Evolutionary conservation across 164 flowering plant species (phyloP).

Genomic region (Pachysandra terminalis): DNA sequence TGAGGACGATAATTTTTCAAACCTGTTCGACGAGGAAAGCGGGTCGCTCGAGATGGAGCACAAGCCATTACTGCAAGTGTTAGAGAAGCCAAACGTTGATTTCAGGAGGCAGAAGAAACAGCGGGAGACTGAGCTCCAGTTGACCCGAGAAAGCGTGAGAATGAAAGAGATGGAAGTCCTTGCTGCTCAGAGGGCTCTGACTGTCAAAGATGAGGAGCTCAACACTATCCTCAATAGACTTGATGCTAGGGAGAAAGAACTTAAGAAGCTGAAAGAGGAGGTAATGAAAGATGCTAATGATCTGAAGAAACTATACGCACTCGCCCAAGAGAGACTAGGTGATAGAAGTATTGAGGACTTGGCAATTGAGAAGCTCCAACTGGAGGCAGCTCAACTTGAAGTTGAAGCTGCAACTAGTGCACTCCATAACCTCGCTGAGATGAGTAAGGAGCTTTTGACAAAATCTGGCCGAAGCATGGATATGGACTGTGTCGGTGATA

Average conservation of each 20-base stretch:
- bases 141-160: constrained; percentile 52
- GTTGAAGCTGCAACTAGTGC: constrained; percentile 81
- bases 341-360: constrained; percentile 55
- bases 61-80: constrained; percentile 5
- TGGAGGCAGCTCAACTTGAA: constrained; percentile 77
- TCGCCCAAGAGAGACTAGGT: constrained; percentile 58
- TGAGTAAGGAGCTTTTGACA: constrained; percentile 60
- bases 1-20: constrained; percentile 15
- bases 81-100: constrained; percentile 26
- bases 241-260: constrained; percentile 52
- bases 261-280: constrained; percentile 44
- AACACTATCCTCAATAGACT: constrained; percentile 37
- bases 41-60: not conserved
- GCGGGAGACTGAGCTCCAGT: constrained; percentile 59
- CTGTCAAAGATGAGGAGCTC: constrained; percentile 69
- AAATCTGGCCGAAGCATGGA: constrained; percentile 41
- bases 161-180: constrained; percentile 64
- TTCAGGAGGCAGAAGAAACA: constrained; percentile 34
- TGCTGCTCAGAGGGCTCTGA: constrained; percentile 54
- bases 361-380: constrained; percentile 73
- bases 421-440: constrained; percentile 51
- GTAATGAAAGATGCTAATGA: constrained; percentile 39
- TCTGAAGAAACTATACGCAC: constrained; percentile 44
- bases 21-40: constrained; percentile 4
- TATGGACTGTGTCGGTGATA: constrained; percentile 25